Evolutionary conservation across 805 yeast genomes (phyloP).

Genomic region (Candida qinlingensis): DNA sequence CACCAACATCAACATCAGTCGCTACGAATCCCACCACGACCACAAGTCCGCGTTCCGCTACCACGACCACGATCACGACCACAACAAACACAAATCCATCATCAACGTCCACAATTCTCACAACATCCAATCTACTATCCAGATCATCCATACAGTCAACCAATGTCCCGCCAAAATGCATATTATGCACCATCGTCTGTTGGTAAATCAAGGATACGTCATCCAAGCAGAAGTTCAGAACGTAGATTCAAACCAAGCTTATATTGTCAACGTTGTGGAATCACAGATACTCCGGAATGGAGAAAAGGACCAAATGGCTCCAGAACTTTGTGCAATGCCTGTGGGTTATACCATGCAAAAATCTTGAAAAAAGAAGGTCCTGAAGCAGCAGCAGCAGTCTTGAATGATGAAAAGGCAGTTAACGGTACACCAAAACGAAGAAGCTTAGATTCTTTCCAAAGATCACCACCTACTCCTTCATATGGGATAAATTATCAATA

Average conservation of each 20-base stretch:
- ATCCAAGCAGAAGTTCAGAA: neutral
- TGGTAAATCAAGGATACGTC: neutral
- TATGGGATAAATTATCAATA: neutral
- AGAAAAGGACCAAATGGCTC: conserved; percentile 74
- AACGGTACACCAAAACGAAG: conserved; percentile 8
- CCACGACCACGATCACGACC: too few species aligned
- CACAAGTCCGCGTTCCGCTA: neutral
- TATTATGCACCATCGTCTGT: neutral
- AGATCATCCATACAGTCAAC: neutral
- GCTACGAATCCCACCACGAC: neutral
- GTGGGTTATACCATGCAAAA: conserved; percentile 73
- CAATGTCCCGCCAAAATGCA: neutral
- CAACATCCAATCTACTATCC: neutral
- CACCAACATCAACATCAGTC: neutral
- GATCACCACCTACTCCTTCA: neutral
- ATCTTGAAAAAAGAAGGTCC: conserved; percentile 42
- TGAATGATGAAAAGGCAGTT: conserved; percentile 7
- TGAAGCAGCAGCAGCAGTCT: conserved; percentile 24
- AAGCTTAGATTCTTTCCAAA: neutral
- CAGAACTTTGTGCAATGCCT: conserved; percentile 55
- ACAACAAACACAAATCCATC: neutral
- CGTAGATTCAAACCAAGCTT: conserved; percentile 6
- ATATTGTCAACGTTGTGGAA: conserved; percentile 41
- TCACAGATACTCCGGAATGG: conserved; percentile 72
- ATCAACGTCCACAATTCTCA: neutral